Percentiles rank a stretch among this genome's conserved stretches.
Conservation (phyloP, 768 basidiomycete species). For the Calocybe cyanea region DNA sequence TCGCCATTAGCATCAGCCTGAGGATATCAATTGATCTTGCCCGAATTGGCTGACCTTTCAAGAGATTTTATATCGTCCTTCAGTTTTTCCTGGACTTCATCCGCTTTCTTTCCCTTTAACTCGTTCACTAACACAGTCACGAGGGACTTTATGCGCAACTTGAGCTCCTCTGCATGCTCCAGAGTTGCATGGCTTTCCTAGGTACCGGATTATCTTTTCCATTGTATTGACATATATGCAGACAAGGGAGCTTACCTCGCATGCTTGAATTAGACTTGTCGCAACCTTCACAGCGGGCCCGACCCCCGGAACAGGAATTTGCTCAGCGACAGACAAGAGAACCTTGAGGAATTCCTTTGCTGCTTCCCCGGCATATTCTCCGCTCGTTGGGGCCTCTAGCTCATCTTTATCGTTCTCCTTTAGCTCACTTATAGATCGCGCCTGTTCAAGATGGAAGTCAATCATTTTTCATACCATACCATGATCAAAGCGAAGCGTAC, state of each 20-base stretch:
- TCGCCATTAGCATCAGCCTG: no score
- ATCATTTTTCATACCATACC: neutral
- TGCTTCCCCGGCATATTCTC: conserved; percentile 9
- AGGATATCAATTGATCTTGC: no score
- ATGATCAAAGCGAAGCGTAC: no score
- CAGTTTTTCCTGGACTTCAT: no score
- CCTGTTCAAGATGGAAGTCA: neutral
- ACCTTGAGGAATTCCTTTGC: conserved; percentile 4
- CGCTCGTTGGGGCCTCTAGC: neutral
- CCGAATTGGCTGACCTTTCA: no score
- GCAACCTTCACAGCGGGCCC: conserved; percentile 2
- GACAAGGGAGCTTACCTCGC: conserved; percentile 6
- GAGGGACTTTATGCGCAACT: conserved; percentile 6
- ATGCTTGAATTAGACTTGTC: conserved; percentile 5
- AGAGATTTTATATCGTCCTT: no score
- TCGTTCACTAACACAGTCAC: conserved; percentile 5
- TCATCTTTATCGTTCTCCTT: neutral
- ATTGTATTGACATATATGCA: no score
- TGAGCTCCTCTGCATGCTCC: conserved; percentile 9
- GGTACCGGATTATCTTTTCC: no score
- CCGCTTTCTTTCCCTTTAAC: conserved; percentile 9
- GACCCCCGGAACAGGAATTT: conserved; percentile 6
- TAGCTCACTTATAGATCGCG: neutral
- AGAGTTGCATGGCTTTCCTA: conserved; percentile 6
- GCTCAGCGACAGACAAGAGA: conserved; percentile 1